Base-by-base conservation (phyloP, 2,329 filamentous ascomycete species). In the Sporothrix schenckii region DNA sequence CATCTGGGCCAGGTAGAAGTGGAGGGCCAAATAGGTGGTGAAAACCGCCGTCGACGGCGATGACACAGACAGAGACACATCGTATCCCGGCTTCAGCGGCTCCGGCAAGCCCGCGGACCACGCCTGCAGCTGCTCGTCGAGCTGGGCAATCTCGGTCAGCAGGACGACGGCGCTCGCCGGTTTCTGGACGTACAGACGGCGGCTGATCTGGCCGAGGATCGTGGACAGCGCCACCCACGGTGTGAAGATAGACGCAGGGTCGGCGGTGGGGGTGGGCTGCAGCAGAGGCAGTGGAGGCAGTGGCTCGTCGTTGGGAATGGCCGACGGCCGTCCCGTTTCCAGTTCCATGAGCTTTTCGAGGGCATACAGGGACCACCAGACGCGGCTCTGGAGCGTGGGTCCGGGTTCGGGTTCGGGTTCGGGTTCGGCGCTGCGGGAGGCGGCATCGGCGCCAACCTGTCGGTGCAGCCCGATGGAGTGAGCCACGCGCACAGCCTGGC, bases 361-460 rank as follows among this genome's bases (percentile, higher is more conserved):
- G 19, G 56, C 34, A 30, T 41, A 60, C 16, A 60, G 2, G 10
- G 56, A 60, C 56, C 56, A 60, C 56, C 56, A 60, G 56, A 60
- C 56, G 54, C 54, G 54, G 54, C 53, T 56, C 21, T 34, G 53
- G 7, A 56, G 24, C 1, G 53, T 27, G 3, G 53, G 16, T 2
- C n/a, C n/a, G n/a, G n/a, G n/a, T n/a, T n/a, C n/a, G n/a, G n/a
- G 24, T 2, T 24, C 24, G 24, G 1, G 24, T 24, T 24, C 24
- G 3, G 53, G 16, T 1, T 56, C 53, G 24, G 13, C 9, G 21
- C 16, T 34, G 5, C 5, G 3, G 24, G 13, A 2, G 24, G 11
- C 2, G 11, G 21, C 21, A 5, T 34, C 13, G 0, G 14, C 13
- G 2, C 13, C 27, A n/a, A 58, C n/a, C 27, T 39, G 54, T 3